Conservation (phyloP, 371 early-diverging fungal species). For the Circinella umbellata region DNA sequence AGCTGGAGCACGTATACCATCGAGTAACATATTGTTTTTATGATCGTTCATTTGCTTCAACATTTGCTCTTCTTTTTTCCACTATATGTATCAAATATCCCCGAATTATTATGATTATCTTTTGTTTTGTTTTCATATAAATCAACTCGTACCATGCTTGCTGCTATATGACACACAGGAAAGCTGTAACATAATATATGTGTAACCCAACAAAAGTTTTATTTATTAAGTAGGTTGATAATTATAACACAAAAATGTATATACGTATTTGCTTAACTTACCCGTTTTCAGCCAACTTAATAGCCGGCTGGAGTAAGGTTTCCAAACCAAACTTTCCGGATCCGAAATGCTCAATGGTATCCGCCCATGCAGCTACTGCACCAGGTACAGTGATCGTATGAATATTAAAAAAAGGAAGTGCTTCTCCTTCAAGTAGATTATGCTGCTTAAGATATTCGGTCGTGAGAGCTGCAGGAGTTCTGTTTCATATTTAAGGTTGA, state of each 20-base stretch:
- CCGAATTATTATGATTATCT: too few species aligned
- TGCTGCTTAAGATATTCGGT: constrained; percentile 44
- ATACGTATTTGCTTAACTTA: constrained; percentile 25
- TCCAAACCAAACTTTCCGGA: constrained; percentile 63
- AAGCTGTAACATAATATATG: too few species aligned
- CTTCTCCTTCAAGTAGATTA: constrained; percentile 29
- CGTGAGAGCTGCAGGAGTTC: constrained; percentile 69
- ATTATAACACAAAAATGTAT: not conserved
- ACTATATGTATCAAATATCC: too few species aligned
- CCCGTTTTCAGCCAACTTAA: constrained; percentile 75
- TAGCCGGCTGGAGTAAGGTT: constrained; percentile 74
- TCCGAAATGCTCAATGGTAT: constrained; percentile 76
- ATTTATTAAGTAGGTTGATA: too few species aligned
- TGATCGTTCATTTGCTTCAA: constrained; percentile 49
- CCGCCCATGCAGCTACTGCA: constrained; percentile 81
- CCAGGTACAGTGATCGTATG: constrained; percentile 84
- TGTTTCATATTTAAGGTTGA: not conserved
- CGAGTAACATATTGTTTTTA: constrained; percentile 59
- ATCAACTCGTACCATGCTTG: too few species aligned
- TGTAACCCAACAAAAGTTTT: too few species aligned
- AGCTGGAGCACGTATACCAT: constrained; percentile 62
- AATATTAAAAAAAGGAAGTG: constrained; percentile 52
- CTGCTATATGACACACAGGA: too few species aligned
- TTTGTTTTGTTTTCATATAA: too few species aligned
- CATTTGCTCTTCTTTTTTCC: constrained; percentile 52